Evolutionary conservation across 2,329 filamentous ascomycete species (phyloP).

Genomic region (Phyllosticta ampelicida): DNA sequence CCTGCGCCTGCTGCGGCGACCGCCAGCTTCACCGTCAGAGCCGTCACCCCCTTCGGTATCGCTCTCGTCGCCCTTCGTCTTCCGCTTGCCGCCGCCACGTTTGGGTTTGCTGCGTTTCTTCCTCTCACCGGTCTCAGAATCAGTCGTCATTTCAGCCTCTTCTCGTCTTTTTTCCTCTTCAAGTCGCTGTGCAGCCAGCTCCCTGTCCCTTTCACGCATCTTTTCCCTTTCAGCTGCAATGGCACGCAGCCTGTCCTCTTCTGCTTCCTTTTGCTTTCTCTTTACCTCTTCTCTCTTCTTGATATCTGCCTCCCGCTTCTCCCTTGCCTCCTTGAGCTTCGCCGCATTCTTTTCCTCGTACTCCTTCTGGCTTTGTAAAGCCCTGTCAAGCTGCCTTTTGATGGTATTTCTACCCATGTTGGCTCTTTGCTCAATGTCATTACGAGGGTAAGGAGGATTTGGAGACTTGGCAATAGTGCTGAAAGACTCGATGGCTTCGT

Average conservation of each 20-base stretch:
- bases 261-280: conserved; percentile 54
- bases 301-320: conserved; percentile 70
- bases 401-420: conserved; percentile 97
- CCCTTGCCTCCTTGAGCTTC: conserved; percentile 71
- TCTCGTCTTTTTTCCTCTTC: conserved; percentile 58
- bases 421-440: conserved; percentile 86
- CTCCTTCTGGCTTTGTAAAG: conserved; percentile 71
- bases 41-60: conserved; percentile 37
- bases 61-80: conserved; percentile 48
- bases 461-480: conserved; percentile 49
- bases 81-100: conserved; percentile 33
- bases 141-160: conserved; percentile 54
- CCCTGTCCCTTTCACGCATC: conserved; percentile 64
- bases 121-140: conserved; percentile 65
- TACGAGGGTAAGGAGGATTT: conserved; percentile 74
- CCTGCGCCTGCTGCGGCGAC: conserved; percentile 25
- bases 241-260: conserved; percentile 65
- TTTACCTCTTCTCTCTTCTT: conserved; percentile 67
- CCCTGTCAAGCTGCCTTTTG: conserved; percentile 79
- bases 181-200: conserved; percentile 57
- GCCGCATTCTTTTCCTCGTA: conserved; percentile 90
- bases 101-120: conserved; percentile 54
- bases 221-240: conserved; percentile 76
- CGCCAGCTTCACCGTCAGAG: conserved; percentile 26
- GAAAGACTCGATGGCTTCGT: conserved; percentile 68